Evolutionary conservation across 1,284 basidiomycete genomes (phyloP), one percentile per base, ranked within the genome.

Genomic region (Uromyces viciae-fabae): DNA sequence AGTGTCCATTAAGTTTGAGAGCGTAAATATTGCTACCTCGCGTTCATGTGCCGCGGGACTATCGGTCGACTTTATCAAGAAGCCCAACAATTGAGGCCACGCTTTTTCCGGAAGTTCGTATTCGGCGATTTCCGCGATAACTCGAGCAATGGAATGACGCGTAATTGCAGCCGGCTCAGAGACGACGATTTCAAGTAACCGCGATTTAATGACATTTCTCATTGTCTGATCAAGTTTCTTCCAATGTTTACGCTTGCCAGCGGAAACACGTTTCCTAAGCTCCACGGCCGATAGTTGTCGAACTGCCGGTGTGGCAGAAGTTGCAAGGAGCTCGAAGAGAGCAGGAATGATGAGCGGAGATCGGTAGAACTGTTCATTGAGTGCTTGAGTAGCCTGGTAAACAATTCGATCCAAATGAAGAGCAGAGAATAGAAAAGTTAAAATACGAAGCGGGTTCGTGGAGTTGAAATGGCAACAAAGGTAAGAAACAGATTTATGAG

Each of bases 251-350:
- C 92, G 93, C 83, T 92, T 92, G 84, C 92, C 92, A 86, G 91
- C 90, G 36, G 89, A 87, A 81, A 99, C 90, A 82, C 96, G 92
- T 89, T 99, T 99, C 83, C 97, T 90, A 85, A 98, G 89, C 88
- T 99, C 97, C 81, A 99, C 95, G n/a, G 95, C 94, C 72, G 95
- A 94, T 31, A 99, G 90, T 91, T 99, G 97, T 79, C 96, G 93
- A 82, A 88, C 88, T 84, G 86, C 86, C 56, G 86, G 88, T 84
- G 95, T 93, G 25, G 92, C 92, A 40, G 93, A 93, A 84, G 90
- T 92, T 43, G 93, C 92, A 77, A 95, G 89, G 85, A 98, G 94
- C 85, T 91, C 92, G 82, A 94, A 93, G 52, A 99, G 90, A 38
- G 93, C 94, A 73, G 95, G 91, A 82, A 99, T 94, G 85, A 94